Evolutionary conservation across 2,329 filamentous ascomycete genomes (phyloP).

Genomic region (Colletotrichum melonis): DNA sequence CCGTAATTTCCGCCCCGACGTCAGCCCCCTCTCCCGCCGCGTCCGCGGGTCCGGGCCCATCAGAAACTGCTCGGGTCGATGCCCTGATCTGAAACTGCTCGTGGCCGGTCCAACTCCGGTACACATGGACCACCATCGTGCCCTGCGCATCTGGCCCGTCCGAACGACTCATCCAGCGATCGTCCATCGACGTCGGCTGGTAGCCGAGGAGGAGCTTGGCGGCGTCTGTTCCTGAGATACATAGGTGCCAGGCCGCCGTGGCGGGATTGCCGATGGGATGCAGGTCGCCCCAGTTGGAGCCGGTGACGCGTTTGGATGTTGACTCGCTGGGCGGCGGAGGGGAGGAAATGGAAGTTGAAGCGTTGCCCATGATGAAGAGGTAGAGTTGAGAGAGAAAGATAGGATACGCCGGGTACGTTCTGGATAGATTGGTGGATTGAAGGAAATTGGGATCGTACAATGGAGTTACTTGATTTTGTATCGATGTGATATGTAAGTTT

Average conservation of each 20-base stretch:
- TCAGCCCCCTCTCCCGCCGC: not conserved
- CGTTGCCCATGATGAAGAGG: not conserved
- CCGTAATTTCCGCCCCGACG: not conserved
- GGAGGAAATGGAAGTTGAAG: not conserved
- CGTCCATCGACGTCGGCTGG: constrained; percentile 21
- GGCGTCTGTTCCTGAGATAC: not conserved
- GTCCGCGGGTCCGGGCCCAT: not conserved
- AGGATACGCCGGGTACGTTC: not conserved
- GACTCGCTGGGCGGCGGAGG: not conserved
- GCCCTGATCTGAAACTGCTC: constrained; percentile 14
- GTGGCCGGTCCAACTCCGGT: constrained; percentile 15
- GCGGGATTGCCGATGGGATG: constrained; percentile 9
- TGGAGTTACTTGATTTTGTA: too few species aligned
- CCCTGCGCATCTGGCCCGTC: constrained; percentile 12
- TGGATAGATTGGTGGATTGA: not conserved
- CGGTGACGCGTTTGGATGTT: not conserved
- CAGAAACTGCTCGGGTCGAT: not conserved
- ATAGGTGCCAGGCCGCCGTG: not conserved
- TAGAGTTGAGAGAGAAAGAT: not conserved
- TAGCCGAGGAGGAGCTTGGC: constrained; percentile 12
- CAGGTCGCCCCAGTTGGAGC: not conserved
- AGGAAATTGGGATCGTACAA: not conserved
- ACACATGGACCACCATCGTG: not conserved
- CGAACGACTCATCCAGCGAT: constrained; percentile 24
- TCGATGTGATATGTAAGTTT: not conserved